Evolutionary conservation across 768 basidiomycete genomes (phyloP), one percentile per base, ranked within the genome.

Genomic region (Cyathus striatus): DNA sequence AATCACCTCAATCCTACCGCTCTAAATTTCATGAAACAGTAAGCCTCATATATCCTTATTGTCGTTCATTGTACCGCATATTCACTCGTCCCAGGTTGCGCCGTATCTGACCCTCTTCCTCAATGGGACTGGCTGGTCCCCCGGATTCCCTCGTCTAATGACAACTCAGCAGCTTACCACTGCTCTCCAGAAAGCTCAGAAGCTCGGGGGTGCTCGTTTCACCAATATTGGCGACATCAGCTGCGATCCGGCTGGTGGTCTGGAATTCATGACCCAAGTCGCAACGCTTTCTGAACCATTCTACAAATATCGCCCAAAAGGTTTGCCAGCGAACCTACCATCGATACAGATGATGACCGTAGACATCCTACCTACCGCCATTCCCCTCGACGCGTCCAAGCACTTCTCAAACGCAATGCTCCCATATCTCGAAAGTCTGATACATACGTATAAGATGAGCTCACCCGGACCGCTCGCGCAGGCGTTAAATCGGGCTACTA

Each of bases 211-310:
- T 2, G 76, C 70, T 13, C 69, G 86, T 18, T 83, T 84, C 52
- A 72, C 73, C 6, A 84, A 79, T 42, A 75, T 96, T 18, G 90
- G 88, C 2, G 93, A 96, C 56, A 86, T 96, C 26, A 90, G 81
- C 48, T 95, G 92, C 55, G 93, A 96, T 56, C 70, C 90, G n/a
- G 75, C 79, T 56, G 93, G 93, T 26, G 90, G 88, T 13, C 74
- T 96, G 20, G 81, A 94, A 61, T 94, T 95, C 59, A 68, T 93
- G 38, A 72, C 79, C 6, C 71, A 68, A n/a, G 62, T 83, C 5
- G 86, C 90, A 0, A 94, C 92, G 1, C 77, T 94, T 41, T 81
- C 80, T 7, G 65, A 76, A 4, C 93, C 93, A 0, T 82, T 80
- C 58, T 89, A 81, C 62, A 75, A 69, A 33, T 56, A 68, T 20